Evolutionary conservation across 192 early-diverging fungal genomes (phyloP), one percentile per base, ranked within the genome.

Genomic region (Geranomyces variabilis): DNA sequence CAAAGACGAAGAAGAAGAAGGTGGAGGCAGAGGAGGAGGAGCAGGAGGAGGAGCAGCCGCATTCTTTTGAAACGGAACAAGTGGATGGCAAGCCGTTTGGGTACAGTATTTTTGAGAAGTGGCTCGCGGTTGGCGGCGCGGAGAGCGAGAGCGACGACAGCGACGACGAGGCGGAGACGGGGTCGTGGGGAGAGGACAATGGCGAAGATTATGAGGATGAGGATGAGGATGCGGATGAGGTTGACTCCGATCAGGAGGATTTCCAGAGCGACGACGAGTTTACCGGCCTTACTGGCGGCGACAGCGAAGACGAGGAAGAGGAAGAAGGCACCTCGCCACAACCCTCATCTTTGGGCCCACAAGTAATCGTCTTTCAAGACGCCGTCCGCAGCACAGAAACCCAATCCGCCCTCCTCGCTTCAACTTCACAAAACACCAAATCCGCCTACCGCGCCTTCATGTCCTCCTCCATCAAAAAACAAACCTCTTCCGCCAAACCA

Each of bases 281-380:
- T 22, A 53, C 65, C 9, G 63, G 66, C 48, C 71, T n/a, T n/a
- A n/a, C n/a, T n/a, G n/a, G 71, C 1, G 13, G n/a, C 28, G 71
- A 58, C 57, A 63, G 66, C 33, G 59, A 63, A 13, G 59, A 71
- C 19, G 70, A 71, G 17, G 70, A 29, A 1, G 70, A 63, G 10
- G 55, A 63, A 4, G 70, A 71, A 19, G 70, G 45, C 29, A 19
- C 53, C 43, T 66, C 43, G 7, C 24, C 12, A n/a, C 22, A 60
- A 60, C 8, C 31, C 58, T 5, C 22, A 60, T 4, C 28, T 29
- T n/a, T n/a, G n/a, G 60, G 56, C 41, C 70, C 60, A 15, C 26
- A 64, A 55, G 70, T 70, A 12, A 58, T 70, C 6, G 69, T 62
- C 15, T 70, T 70, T 30, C 30, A 70, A 46, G 62, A 72, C 70